These are phyloP conservation scores for Mycosphaerelloides madeirae DNA, from an alignment of 2,329 filamentous ascomycete species.

Conservation along the genomic window DNA sequence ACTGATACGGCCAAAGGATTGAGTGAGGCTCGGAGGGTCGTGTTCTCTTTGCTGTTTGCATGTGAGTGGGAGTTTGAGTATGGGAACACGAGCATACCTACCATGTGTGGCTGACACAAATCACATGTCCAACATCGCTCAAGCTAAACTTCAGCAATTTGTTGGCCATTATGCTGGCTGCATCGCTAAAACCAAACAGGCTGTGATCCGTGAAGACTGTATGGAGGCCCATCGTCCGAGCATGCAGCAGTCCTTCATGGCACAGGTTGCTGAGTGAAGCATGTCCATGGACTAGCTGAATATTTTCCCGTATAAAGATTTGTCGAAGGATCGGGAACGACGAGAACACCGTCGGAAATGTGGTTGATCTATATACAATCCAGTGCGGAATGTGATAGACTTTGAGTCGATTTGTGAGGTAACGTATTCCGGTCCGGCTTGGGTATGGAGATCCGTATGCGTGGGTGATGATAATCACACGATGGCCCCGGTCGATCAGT, in stretches of 20 bases:
- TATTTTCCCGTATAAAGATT: slow-evolving; percentile 87
- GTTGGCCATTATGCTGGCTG: slow-evolving; percentile 91
- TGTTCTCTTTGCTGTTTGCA: slow-evolving; percentile 81
- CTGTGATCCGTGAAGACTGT: slow-evolving; percentile 98
- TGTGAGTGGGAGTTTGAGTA: slow-evolving; percentile 21
- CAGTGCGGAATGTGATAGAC: slow-evolving; percentile 97
- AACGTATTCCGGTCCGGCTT: slow-evolving; percentile 76
- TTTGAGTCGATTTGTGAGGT: slow-evolving; percentile 95
- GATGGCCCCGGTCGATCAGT: slow-evolving; percentile 94
- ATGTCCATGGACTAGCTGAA: slow-evolving; percentile 98
- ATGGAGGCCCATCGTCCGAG: slow-evolving; percentile 88
- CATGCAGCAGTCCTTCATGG: slow-evolving; percentile 91
- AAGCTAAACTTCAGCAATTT: slow-evolving; percentile 94
- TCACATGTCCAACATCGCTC: slow-evolving; percentile 96
- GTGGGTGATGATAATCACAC: slow-evolving; percentile 96
- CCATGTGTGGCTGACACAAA: slow-evolving; percentile 98
- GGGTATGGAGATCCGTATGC: slow-evolving; percentile 62
- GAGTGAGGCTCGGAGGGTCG: slow-evolving; percentile 84
- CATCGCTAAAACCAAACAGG: slow-evolving; percentile 94
- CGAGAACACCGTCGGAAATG: slow-evolving; percentile 95
- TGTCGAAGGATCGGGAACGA: slow-evolving; percentile 98
- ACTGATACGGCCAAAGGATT: slow-evolving; percentile 97
- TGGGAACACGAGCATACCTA: slow-evolving; percentile 37
- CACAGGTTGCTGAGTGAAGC: slow-evolving; percentile 88
- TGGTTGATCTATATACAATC: slow-evolving; percentile 88